Evolutionary conservation across 2,329 filamentous ascomycete species (phyloP).

Genomic region (Pyricularia sp.): DNA sequence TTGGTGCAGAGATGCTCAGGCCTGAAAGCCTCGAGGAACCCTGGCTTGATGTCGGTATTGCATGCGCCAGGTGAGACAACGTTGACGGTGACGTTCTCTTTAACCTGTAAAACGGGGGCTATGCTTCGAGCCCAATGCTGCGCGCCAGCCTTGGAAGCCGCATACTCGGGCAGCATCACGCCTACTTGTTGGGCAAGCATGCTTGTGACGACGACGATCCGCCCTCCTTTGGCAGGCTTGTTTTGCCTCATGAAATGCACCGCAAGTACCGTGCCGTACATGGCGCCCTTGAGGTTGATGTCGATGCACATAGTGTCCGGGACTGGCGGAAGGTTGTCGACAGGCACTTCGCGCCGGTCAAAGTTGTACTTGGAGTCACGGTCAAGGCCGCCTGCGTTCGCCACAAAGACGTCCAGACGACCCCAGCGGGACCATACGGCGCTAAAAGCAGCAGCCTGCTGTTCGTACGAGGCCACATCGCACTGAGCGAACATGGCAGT

Average conservation of each 20-base stretch:
- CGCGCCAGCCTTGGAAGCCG: conserved; percentile 31
- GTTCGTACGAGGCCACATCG: conserved; percentile 34
- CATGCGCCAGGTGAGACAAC: conserved; percentile 37
- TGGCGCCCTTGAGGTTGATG: conserved; percentile 38
- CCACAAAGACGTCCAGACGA: conserved; percentile 36
- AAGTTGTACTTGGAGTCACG: conserved; percentile 20
- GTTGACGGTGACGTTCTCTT: conserved; percentile 40
- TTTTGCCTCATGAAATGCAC: conserved; percentile 46
- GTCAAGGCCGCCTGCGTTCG: conserved; percentile 41
- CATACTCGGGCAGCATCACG: conserved; percentile 35
- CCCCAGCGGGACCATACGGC: conserved; percentile 31
- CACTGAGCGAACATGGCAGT: conserved; percentile 30
- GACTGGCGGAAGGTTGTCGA: conserved; percentile 14
- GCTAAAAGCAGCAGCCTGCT: conserved; percentile 31
- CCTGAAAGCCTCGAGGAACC: conserved; percentile 6
- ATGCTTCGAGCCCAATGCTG: conserved; percentile 28
- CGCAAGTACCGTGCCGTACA: conserved; percentile 38
- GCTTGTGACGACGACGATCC: conserved; percentile 30
- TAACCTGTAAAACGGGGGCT: conserved; percentile 28
- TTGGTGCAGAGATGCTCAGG: conserved; percentile 1
- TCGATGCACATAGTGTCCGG: conserved; percentile 36
- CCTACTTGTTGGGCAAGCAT: conserved; percentile 33
- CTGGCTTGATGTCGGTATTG: conserved; percentile 32
- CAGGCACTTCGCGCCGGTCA: not conserved
- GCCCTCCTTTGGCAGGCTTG: conserved; percentile 10